phyloP scores from a whole-genome alignment of 805 yeast genomes.

The Cyberlindnera lachancei region DNA sequence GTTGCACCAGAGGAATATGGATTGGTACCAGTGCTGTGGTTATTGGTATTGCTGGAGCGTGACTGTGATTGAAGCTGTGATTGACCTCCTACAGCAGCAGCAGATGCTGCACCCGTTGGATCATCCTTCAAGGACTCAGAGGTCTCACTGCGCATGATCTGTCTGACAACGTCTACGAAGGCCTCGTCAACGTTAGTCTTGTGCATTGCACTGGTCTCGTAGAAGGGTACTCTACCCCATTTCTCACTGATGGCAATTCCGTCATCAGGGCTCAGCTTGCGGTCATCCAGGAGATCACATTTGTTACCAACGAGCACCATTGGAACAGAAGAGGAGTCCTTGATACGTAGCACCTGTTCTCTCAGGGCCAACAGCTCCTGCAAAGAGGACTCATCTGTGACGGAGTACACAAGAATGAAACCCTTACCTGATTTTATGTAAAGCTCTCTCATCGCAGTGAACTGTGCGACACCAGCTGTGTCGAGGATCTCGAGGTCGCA shows the following conservation, averaged over 20 bases:
- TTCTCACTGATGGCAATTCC: conserved; percentile 77
- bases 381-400: conserved; percentile 69
- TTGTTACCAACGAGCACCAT: conserved; percentile 90
- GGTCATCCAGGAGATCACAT: conserved; percentile 70
- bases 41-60: no score
- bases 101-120: no score
- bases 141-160: conserved; percentile 69
- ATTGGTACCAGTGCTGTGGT: conserved; percentile 2
- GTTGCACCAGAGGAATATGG: conserved; percentile 4
- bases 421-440: conserved; percentile 88
- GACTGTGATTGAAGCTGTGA: no score
- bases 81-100: no score
- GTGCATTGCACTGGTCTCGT: conserved; percentile 90
- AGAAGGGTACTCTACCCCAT: conserved; percentile 85
- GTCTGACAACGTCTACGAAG: conserved; percentile 81
- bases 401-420: conserved; percentile 78
- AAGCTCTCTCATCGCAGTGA: conserved; percentile 89
- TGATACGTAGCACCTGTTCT: conserved; percentile 78
- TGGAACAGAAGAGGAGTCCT: conserved; percentile 71
- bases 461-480: conserved; percentile 93
- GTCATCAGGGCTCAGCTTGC: conserved; percentile 71
- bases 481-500: conserved; percentile 84
- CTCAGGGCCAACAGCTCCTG: conserved; percentile 71
- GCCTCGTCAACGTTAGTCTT: conserved; percentile 87
- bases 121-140: conserved; percentile 6